These are phyloP conservation scores for Yamadazyma diospyri DNA, from an alignment of 1,139 yeast genomes.

Conservation along the genomic window DNA sequence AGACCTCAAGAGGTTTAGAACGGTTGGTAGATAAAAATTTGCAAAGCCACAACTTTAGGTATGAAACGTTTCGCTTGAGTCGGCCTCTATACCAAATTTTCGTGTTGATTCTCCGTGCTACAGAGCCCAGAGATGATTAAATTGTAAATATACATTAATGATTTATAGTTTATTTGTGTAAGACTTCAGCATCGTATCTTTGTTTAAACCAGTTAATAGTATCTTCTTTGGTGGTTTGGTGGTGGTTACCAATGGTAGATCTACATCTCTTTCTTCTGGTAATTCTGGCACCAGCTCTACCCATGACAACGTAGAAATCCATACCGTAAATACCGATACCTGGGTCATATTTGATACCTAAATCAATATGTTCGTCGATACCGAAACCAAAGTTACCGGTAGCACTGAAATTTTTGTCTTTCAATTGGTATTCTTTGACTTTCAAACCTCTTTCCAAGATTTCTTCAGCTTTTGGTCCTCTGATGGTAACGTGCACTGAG, in stretches of 20 bases:
- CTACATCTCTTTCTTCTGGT: conserved; percentile 98
- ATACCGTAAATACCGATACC: conserved; percentile 99
- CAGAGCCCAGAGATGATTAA: too few relatives aligned
- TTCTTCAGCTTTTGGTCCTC: conserved; percentile 99
- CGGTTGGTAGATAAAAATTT: too few relatives aligned
- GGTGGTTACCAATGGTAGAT: conserved; percentile 86
- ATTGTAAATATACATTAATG: conserved; percentile 6
- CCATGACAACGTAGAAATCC: conserved; percentile 99
- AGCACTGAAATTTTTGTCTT: conserved; percentile 89
- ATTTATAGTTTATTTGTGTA: conserved; percentile 57
- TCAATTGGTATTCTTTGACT: conserved; percentile 99
- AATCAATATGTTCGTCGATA: conserved; percentile 98
- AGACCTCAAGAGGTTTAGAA: too few relatives aligned
- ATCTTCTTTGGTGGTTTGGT: conserved; percentile 91
- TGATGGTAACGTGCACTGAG: conserved; percentile 98
- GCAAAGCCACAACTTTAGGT: too few relatives aligned
- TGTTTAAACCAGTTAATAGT: conserved; percentile 99
- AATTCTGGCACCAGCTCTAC: conserved; percentile 99
- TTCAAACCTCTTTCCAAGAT: conserved; percentile 99
- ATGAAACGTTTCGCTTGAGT: too few relatives aligned
- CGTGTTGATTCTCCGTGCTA: too few relatives aligned
- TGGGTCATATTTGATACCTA: conserved; percentile 99
- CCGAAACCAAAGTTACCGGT: conserved; percentile 99
- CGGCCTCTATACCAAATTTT: too few relatives aligned
- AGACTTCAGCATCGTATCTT: conserved; percentile 98